Percentiles rank a stretch among this genome's conserved stretches.
phyloP scores from a whole-genome alignment of 495 filamentous ascomycete species.

The Parachaetomium inaequale region DNA sequence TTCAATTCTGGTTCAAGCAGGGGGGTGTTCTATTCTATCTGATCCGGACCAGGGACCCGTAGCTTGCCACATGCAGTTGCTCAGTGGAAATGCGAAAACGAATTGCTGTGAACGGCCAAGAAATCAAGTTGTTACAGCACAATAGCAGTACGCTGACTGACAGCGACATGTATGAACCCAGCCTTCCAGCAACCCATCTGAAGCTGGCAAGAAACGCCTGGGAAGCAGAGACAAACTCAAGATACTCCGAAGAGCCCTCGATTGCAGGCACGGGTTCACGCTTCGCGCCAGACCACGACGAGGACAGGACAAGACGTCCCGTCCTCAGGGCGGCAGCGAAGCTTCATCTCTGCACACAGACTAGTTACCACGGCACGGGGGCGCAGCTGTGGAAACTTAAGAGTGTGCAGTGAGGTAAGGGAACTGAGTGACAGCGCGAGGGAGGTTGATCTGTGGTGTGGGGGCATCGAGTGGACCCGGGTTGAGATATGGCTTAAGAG shows the following conservation, averaged over 20 bases:
- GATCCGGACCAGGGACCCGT: not conserved
- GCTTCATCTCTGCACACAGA: constrained; percentile 87
- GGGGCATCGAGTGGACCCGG: no score
- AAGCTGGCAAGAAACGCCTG: constrained; percentile 7
- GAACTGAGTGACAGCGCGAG: not conserved
- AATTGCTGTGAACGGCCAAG: not conserved
- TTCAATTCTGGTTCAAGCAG: no score
- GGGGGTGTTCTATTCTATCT: no score
- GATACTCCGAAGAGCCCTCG: constrained; percentile 19
- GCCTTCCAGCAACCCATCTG: constrained; percentile 19
- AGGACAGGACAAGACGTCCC: constrained; percentile 43
- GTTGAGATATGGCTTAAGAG: not conserved
- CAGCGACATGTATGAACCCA: constrained; percentile 22
- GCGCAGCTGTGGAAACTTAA: constrained; percentile 83
- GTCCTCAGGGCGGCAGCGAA: constrained; percentile 33
- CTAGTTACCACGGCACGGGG: constrained; percentile 83
- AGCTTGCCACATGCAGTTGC: not conserved
- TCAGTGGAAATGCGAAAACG: not conserved
- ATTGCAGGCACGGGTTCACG: constrained; percentile 22
- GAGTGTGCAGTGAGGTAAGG: constrained; percentile 61
- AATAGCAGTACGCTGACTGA: not conserved
- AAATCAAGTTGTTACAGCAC: not conserved
- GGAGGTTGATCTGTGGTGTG: not conserved
- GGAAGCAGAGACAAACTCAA: constrained; percentile 17
- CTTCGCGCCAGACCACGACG: constrained; percentile 21